Evolutionary conservation across 2,329 filamentous ascomycete species (phyloP).

Genomic region (Calycina marina): DNA sequence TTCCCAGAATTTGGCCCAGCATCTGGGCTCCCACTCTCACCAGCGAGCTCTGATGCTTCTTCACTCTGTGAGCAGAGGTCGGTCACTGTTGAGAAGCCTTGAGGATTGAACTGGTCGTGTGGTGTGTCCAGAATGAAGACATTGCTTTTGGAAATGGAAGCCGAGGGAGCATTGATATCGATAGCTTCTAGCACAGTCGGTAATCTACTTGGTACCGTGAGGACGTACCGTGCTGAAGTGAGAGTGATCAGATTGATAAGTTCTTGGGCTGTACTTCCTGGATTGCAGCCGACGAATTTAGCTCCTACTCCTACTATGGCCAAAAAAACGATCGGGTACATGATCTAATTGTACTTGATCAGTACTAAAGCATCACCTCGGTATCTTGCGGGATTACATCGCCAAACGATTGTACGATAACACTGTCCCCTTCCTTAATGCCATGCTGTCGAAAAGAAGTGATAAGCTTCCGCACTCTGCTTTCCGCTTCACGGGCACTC

Average conservation of each 20-base stretch:
- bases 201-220: neutral
- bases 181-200: neutral
- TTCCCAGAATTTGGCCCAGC: slow-evolving; percentile 1
- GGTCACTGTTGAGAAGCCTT: slow-evolving; percentile 2
- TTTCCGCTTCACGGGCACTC: slow-evolving; percentile 1
- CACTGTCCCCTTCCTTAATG: slow-evolving; percentile 4
- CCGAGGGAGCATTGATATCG: neutral
- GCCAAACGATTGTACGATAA: slow-evolving; percentile 5
- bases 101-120: neutral
- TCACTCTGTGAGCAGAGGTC: too few species aligned
- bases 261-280: neutral
- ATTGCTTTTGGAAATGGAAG: neutral
- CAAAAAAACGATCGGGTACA: slow-evolving; percentile 6
- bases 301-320: slow-evolving; percentile 6
- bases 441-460: slow-evolving; percentile 5
- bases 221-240: neutral
- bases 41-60: too few species aligned
- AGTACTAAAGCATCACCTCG: too few species aligned
- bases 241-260: neutral
- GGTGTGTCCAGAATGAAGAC: slow-evolving; percentile 2
- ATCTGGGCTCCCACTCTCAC: slow-evolving; percentile 1
- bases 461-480: slow-evolving; percentile 4
- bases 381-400: slow-evolving; percentile 4
- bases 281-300: slow-evolving; percentile 6
- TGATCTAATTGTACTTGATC: too few species aligned